Conservation (phyloP, 805 yeast species). For the Teunomyces cretensis region DNA sequence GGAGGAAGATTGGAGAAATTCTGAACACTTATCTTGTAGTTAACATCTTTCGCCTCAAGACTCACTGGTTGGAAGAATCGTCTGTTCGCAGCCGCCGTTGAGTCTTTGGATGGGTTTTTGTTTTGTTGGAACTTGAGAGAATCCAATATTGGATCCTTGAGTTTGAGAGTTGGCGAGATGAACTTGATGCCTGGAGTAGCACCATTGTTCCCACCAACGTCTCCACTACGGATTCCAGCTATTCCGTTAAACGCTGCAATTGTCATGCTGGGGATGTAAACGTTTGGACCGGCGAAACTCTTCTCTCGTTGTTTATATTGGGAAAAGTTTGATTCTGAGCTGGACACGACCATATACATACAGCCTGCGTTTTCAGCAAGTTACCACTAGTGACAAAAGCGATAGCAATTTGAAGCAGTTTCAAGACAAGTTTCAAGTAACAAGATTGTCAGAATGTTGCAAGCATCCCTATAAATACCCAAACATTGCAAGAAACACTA, state of each 20-base stretch:
- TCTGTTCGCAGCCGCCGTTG: slow-evolving; percentile 19
- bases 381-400: no score
- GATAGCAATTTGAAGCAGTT: no score
- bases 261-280: slow-evolving; percentile 3
- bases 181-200: slow-evolving; percentile 16
- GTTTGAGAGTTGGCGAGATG: slow-evolving; percentile 32
- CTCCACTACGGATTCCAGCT: slow-evolving; percentile 2
- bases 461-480: no score
- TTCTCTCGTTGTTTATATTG: slow-evolving; percentile 3
- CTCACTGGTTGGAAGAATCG: slow-evolving; percentile 34
- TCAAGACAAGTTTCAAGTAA: no score
- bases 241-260: slow-evolving; percentile 3
- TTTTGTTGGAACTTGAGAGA: slow-evolving; percentile 21
- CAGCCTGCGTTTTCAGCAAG: no score
- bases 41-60: slow-evolving; percentile 39
- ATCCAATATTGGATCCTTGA: slow-evolving; percentile 21
- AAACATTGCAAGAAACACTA: not conserved
- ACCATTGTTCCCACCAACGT: not conserved
- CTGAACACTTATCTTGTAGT: slow-evolving; percentile 46
- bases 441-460: no score
- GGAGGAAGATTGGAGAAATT: slow-evolving; percentile 54
- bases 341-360: not conserved
- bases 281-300: not conserved
- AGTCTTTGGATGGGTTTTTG: slow-evolving; percentile 14
- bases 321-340: slow-evolving; percentile 4